Evolutionary conservation across 768 basidiomycete genomes (phyloP), one percentile per base, ranked within the genome.

Genomic region (Boletus sp.): DNA sequence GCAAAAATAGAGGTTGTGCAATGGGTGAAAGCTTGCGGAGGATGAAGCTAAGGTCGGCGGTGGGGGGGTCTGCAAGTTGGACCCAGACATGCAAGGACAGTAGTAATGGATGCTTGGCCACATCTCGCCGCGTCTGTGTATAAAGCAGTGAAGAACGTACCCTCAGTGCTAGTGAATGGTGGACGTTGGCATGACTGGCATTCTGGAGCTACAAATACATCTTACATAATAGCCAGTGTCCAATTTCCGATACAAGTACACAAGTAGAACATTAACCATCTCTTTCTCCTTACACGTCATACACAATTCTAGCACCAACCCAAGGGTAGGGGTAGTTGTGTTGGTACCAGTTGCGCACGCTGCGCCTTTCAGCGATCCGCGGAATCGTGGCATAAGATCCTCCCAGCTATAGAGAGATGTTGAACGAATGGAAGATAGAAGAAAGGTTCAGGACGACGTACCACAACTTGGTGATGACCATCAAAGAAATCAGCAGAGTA

Each of bases 401-500:
- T 40, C 96, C 96, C 44, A 98, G 74, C 94, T 97, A 52, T 44
- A 40, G 37, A 61, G 39, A 54, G 39, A 46, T 15, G 29, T 20
- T 50, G 15, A 60, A 50, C 11, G 18, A 28, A 40, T 18, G 44
- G 24, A 36, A 18, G 17, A 47, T 12, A 15, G 6, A 36, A 45
- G 0, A 47, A 20, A 51, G 7, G 18, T 28, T 20, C 10, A 14
- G 17, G 15, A 29, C 30, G 15, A 85, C 92, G 62, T 77, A 95
- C 90, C 70, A 97, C 92, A 29, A 95, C 85, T 50, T 85, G 84
- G 71, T 99, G 92, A 63, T 83, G 80, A 6, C 77, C 83, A 71
- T 98, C 97, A 70, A 93, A 94, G 76, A 98, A 98, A 75, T 98
- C 96, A 59, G 77, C 78, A 17, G 91, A 91, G 64, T 88, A 90